phyloP scores from a whole-genome alignment of 495 filamentous ascomycete species.

The Penicillium waksmanii region DNA sequence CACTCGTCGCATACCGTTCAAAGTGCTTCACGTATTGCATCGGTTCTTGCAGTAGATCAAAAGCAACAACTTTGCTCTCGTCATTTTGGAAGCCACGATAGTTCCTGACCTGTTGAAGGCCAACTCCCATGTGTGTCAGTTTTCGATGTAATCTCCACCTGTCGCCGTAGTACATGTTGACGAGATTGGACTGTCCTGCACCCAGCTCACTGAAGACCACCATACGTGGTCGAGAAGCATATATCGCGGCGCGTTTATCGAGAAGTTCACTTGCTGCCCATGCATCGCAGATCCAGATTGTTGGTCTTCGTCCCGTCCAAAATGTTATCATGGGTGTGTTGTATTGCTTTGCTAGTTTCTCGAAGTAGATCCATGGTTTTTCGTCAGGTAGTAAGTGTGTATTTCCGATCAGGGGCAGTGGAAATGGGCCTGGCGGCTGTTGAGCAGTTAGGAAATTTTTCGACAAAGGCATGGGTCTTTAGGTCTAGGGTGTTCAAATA shows the following conservation, averaged over 20 bases:
- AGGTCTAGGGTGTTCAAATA: not conserved
- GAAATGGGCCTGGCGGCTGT: conserved; percentile 59
- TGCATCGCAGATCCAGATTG: conserved; percentile 68
- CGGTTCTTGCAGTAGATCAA: conserved; percentile 37
- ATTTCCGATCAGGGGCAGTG: conserved; percentile 51
- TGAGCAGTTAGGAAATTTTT: not conserved
- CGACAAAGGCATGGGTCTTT: not conserved
- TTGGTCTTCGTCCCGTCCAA: conserved; percentile 65
- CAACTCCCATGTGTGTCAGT: conserved; percentile 63
- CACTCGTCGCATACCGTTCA: conserved; percentile 47
- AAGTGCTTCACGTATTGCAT: conserved; percentile 45
- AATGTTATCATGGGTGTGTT: conserved; percentile 50
- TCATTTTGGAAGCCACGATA: conserved; percentile 66
- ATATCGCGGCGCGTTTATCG: conserved; percentile 32
- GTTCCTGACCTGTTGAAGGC: conserved; percentile 60
- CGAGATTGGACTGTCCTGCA: conserved; percentile 58
- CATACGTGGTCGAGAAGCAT: conserved; percentile 32
- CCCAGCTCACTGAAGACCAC: conserved; percentile 46
- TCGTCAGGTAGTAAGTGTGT: conserved; percentile 60
- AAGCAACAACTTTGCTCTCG: conserved; percentile 46
- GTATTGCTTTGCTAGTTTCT: conserved; percentile 57
- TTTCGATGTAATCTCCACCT: conserved; percentile 65
- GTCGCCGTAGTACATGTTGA: conserved; percentile 63
- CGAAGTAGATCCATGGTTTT: conserved; percentile 69
- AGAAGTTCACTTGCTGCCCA: conserved; percentile 60